Conservation (phyloP, 495 filamentous ascomycete genomes). For the Hyaloscypha hepaticicola region DNA sequence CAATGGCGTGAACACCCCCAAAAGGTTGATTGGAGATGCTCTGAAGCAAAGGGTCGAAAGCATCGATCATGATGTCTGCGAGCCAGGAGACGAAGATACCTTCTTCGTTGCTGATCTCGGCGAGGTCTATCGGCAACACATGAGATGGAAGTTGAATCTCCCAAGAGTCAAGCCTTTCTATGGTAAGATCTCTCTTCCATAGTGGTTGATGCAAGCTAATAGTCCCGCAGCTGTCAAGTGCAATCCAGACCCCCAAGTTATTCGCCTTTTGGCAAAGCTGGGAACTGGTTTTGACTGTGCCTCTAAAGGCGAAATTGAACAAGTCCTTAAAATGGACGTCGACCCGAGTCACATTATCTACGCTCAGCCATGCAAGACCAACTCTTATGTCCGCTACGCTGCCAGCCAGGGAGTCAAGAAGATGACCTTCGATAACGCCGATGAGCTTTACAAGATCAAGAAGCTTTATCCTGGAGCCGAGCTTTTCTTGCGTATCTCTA, state of each 20-base stretch:
- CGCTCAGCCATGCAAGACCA: slow-evolving; percentile 98
- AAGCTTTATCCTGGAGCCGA: slow-evolving; percentile 84
- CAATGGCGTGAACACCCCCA: slow-evolving; percentile 41
- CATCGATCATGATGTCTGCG: slow-evolving; percentile 82
- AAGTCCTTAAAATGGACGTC: slow-evolving; percentile 79
- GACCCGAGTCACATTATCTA: slow-evolving; percentile 96
- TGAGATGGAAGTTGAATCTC: slow-evolving; percentile 96
- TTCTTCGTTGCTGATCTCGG: slow-evolving; percentile 99
- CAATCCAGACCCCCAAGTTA: slow-evolving; percentile 87
- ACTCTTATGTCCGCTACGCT: slow-evolving; percentile 92
- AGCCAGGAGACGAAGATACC: slow-evolving; percentile 88
- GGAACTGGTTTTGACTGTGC: slow-evolving; percentile 98
- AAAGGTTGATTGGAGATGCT: slow-evolving; percentile 70
- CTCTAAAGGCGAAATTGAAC: slow-evolving; percentile 93
- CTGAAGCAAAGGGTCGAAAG: slow-evolving; percentile 76
- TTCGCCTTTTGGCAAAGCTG: slow-evolving; percentile 80
- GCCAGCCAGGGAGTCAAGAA: slow-evolving; percentile 82
- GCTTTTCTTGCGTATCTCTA: slow-evolving; percentile 89
- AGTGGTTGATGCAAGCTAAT: slow-evolving; percentile 30
- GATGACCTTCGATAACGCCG: slow-evolving; percentile 98
- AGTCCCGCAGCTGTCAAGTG: slow-evolving; percentile 82
- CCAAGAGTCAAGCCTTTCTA: slow-evolving; percentile 94
- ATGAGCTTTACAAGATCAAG: slow-evolving; percentile 97
- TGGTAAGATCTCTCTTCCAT: slow-evolving; percentile 54
- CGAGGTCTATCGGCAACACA: slow-evolving; percentile 96